Conservation (phyloP, 1,284 basidiomycete species). For the Moniliophthora roreri region DNA sequence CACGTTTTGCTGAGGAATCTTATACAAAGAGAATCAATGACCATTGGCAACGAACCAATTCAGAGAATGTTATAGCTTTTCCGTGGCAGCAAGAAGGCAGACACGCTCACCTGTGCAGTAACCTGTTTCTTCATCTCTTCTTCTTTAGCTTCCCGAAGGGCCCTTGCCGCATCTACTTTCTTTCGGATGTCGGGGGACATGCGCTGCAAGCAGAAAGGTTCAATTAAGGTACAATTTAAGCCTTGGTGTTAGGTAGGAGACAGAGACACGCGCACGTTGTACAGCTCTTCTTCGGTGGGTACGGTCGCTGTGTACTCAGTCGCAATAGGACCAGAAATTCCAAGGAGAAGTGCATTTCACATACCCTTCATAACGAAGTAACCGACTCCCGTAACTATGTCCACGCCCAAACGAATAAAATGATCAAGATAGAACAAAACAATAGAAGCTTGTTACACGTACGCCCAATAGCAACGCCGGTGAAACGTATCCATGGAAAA, state of each 20-base stretch:
- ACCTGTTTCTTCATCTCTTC: slow-evolving; percentile 51
- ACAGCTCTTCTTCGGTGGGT: slow-evolving; percentile 57
- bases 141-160: slow-evolving; percentile 56
- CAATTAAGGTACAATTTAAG: neutral
- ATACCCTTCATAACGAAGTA: slow-evolving; percentile 66
- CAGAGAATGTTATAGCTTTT: neutral
- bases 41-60: neutral
- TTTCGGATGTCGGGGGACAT: slow-evolving; percentile 68
- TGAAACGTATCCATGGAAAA: slow-evolving; percentile 56
- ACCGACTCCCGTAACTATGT: slow-evolving; percentile 57
- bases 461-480: slow-evolving; percentile 46
- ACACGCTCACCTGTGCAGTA: slow-evolving; percentile 49
- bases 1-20: slow-evolving; percentile 20
- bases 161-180: slow-evolving; percentile 64
- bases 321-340: neutral
- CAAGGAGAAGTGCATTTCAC: slow-evolving; percentile 22
- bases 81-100: neutral
- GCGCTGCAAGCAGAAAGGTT: slow-evolving; percentile 36
- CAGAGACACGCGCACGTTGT: slow-evolving; percentile 42
- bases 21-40: neutral
- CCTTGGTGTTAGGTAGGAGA: slow-evolving; percentile 5
- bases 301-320: slow-evolving; percentile 46
- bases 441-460: slow-evolving; percentile 32
- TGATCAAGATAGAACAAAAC: slow-evolving; percentile 6
- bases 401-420: slow-evolving; percentile 10